These are phyloP conservation scores for Purpureocillium takamizusanense DNA, from an alignment of 2,329 filamentous ascomycete genomes.

Conservation along the genomic window DNA sequence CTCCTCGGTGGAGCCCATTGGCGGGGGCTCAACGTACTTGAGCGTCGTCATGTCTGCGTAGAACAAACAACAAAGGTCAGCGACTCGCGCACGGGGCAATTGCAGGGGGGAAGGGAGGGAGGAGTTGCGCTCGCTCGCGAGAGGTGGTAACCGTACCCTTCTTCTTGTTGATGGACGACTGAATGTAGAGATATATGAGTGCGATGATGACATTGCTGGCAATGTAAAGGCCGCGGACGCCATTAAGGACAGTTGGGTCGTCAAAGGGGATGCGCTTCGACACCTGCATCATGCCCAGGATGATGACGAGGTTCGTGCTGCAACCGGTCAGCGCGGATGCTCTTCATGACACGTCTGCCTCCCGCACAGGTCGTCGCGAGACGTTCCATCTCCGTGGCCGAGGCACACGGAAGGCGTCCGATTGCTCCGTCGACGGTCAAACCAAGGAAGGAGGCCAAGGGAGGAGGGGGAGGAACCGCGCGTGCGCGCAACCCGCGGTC, in stretches of 20 bases:
- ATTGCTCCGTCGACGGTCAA: no score
- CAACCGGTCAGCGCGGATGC: slow-evolving; percentile 1
- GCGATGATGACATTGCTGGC: slow-evolving; percentile 73
- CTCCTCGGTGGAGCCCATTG: slow-evolving; percentile 89
- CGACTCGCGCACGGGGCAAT: background rate
- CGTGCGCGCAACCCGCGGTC: no score
- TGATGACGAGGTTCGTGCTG: slow-evolving; percentile 89
- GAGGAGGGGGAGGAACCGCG: background rate
- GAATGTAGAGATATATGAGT: slow-evolving; percentile 75
- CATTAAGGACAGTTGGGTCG: slow-evolving; percentile 55
- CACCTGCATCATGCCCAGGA: slow-evolving; percentile 96
- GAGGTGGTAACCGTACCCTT: slow-evolving; percentile 59
- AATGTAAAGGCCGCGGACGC: slow-evolving; percentile 45
- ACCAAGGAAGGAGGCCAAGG: background rate
- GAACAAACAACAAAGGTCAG: no score
- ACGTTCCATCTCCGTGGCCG: no score
- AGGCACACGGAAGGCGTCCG: no score
- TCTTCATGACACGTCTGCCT: background rate
- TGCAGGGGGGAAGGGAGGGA: background rate
- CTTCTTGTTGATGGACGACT: slow-evolving; percentile 85
- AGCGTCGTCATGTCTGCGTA: slow-evolving; percentile 95
- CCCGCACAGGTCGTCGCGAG: background rate
- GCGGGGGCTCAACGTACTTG: slow-evolving; percentile 95
- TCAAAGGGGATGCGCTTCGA: slow-evolving; percentile 94
- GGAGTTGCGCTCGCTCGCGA: background rate